Evolutionary conservation across 805 yeast species (phyloP), one percentile per base, ranked within the genome.

Genomic region (Candida koratica): DNA sequence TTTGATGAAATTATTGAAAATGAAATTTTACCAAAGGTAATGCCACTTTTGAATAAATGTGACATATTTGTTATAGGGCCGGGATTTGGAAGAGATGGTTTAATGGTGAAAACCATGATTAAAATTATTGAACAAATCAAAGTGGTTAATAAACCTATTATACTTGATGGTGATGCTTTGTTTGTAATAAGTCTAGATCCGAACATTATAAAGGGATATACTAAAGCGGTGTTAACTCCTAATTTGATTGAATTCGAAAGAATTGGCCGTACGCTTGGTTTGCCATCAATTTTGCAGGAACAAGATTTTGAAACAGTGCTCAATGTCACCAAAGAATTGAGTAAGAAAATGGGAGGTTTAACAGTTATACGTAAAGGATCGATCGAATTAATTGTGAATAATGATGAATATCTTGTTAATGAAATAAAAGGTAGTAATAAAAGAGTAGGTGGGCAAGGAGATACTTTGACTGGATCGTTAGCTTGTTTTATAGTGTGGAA

Each of bases 381-480:
- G 0, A 45, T 47, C 2, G 98, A 93, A 51, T 45, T 73, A 24
- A 81, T 88, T 8, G 81, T 77, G 4, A 62, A 69, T 34, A 75
- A 74, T 2, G 64, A 60, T 4, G 51, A 56, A 4, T 49, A 61
- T 4, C 43, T 84, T 5, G 48, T 60, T 3, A 73, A 70, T 42
- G 68, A 67, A 23, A 51, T 64, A 20, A 49, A 55, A 11, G 97
- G 97, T 1, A 81, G 93, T 5, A 58, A 63, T 33, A 82, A 85
- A 51, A 69, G 98, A 36, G 94, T 85, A 6, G 96, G 97, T 9
- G 98, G 98, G 0, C 97, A 93, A 61, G 98, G 98, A 17, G 98
- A 93, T 50, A 84, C 96, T 0, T 57, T 93, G 25, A 76, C 90
- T 0, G 98, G 98, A 0, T 66, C 85, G 16, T 60, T 88, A n/a